Base-by-base conservation (phyloP, 192 early-diverging fungal species). In the Diversispora eburnea region DNA sequence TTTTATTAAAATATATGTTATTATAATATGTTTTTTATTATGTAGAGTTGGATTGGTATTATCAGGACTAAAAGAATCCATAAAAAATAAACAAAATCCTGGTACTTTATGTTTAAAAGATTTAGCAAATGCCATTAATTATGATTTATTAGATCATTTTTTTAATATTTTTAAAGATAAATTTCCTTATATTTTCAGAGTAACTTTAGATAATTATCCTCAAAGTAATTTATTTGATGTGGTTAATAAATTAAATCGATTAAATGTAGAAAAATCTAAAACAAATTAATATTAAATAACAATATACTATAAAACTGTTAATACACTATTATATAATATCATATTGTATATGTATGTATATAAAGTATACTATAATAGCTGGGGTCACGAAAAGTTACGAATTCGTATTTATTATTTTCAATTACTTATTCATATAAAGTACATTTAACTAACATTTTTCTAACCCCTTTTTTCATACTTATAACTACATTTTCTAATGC, bases 131-230 rank as follows among this genome's bases (percentile, higher is more conserved):
- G 8, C 64, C 4, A 71, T 78, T 3, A 82, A 82, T 49, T 65
- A 46, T 5, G 75, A 63, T 5, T 15, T 79, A 19, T 42, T 82
- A 25, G 66, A 76, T 33, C 55, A 58, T 13, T 33, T 82, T 25
- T 70, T 54, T 0, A 46, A 75, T 39, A 77, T 19, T n/a, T 82
- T 76, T 51, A 77, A 75, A 25, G 17, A 63, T 5, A 49, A 58
- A 48, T 82, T 78, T 77, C 76, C 74, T 13, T 82, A 82, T 39
- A 76, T 76, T 75, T 82, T 78, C 69, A 76, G 78, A 15, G 67
- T 82, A 8, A 70, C 76, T 4, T 63, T 79, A 52, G 79, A 82
- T 63, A 51, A 78, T 67, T 82, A 82, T 47, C 79, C 78, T 78
- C 57, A 79, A 22, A 75, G 81, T n/a, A 56, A 76, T 64, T 63